Conservation (phyloP, 2,329 filamentous ascomycete species). For the Sclerotinia glacialis region DNA sequence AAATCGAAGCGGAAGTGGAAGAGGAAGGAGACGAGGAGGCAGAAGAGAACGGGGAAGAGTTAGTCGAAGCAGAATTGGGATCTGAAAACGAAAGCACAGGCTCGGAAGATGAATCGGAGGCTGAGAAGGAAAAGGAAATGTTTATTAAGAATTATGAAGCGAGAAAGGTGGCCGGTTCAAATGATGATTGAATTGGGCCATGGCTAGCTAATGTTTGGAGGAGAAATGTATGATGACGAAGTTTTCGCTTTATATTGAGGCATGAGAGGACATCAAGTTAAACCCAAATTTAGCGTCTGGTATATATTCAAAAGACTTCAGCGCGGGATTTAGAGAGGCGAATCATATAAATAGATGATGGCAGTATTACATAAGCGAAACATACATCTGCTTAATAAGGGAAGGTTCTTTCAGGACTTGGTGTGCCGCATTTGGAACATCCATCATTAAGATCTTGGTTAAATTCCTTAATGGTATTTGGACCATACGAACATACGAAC, state of each 20-base stretch:
- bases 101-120: conserved; percentile 20
- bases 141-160: conserved; percentile 21
- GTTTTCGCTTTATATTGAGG: neutral
- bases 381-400: neutral
- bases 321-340: neutral
- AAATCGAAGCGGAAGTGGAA: neutral
- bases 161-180: neutral
- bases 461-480: neutral
- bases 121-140: conserved; percentile 22
- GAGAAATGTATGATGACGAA: neutral
- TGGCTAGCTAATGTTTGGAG: neutral
- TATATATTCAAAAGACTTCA: too few relatives aligned
- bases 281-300: too few relatives aligned
- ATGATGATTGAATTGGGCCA: neutral
- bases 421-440: conserved; percentile 14
- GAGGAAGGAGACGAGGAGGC: conserved; percentile 15
- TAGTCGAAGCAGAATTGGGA: conserved; percentile 9
- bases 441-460: neutral
- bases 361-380: conserved; percentile 2
- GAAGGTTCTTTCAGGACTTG: neutral
- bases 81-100: conserved; percentile 19
- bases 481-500: neutral
- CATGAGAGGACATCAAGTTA: too few relatives aligned
- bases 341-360: neutral
- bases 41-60: neutral